phyloP scores from a whole-genome alignment of 2,329 filamentous ascomycete genomes.

The Chalara sp. region DNA sequence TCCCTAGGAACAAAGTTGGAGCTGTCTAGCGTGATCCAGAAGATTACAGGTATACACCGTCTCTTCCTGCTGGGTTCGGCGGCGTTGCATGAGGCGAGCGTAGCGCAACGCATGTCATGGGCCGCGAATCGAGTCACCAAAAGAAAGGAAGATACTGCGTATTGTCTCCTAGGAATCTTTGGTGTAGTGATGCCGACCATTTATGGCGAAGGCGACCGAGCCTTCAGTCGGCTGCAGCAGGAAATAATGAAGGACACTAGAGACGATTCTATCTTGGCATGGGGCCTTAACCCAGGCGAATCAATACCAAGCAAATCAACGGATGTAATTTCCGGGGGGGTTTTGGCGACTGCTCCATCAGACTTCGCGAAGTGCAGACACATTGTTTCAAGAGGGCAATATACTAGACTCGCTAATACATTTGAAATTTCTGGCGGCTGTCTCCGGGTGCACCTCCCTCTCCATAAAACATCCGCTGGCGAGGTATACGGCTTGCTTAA shows the following conservation, averaged over 20 bases:
- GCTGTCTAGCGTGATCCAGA: constrained; percentile 2
- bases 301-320: neutral
- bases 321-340: constrained; percentile 1
- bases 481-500: constrained; percentile 4
- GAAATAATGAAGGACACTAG: constrained; percentile 21
- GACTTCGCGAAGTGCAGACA: constrained; percentile 4
- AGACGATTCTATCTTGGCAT: constrained; percentile 6
- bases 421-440: constrained; percentile 4
- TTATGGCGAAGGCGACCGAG: constrained; percentile 29
- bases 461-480: neutral
- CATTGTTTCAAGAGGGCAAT: neutral
- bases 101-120: constrained; percentile 4
- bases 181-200: constrained; percentile 30
- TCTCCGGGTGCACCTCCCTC: neutral
- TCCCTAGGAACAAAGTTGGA: constrained; percentile 2
- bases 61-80: neutral
- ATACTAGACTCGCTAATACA: neutral
- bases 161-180: constrained; percentile 35
- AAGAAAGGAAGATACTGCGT: constrained; percentile 33
- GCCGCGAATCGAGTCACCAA: constrained; percentile 29
- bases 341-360: constrained; percentile 1
- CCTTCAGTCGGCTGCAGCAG: constrained; percentile 29
- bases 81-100: neutral
- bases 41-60: constrained; percentile 4
- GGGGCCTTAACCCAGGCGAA: constrained; percentile 2